Conservation (phyloP, 768 basidiomycete genomes). For the Royoungia palumana region DNA sequence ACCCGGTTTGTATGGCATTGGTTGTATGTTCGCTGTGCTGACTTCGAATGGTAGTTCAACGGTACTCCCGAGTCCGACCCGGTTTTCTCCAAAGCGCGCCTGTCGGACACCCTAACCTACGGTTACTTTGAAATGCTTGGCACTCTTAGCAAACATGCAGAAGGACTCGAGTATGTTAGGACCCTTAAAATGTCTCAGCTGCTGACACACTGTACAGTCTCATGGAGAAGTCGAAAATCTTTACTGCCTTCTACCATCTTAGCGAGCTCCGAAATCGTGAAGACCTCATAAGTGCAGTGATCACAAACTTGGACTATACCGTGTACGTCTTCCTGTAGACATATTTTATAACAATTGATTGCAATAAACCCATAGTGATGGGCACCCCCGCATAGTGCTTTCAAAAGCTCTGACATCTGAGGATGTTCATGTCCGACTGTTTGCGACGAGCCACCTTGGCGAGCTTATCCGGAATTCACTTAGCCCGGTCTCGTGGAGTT, state of each 20-base stretch:
- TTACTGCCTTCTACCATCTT: slow-evolving; percentile 94
- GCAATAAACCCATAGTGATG: slow-evolving; percentile 58
- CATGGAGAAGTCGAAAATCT: slow-evolving; percentile 87
- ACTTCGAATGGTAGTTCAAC: slow-evolving; percentile 51
- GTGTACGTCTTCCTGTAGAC: slow-evolving; percentile 49
- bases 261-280: slow-evolving; percentile 89
- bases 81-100: slow-evolving; percentile 78
- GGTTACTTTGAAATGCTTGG: slow-evolving; percentile 98
- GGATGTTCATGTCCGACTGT: slow-evolving; percentile 85
- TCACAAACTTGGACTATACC: slow-evolving; percentile 89
- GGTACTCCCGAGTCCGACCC: slow-evolving; percentile 71
- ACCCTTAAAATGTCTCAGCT: neutral
- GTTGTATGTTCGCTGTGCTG: neutral
- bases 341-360: slow-evolving; percentile 3
- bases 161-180: slow-evolving; percentile 78
- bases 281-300: slow-evolving; percentile 86
- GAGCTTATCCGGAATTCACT: slow-evolving; percentile 64
- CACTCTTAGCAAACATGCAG: slow-evolving; percentile 79
- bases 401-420: slow-evolving; percentile 94
- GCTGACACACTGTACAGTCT: slow-evolving; percentile 46
- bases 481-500: slow-evolving; percentile 78
- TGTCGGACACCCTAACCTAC: slow-evolving; percentile 79
- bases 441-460: slow-evolving; percentile 86
- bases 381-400: slow-evolving; percentile 88
- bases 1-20: slow-evolving; percentile 59